Evolutionary conservation across 108 stramenopile species (phyloP).

Genomic region (Asterionellopsis glacialis): DNA sequence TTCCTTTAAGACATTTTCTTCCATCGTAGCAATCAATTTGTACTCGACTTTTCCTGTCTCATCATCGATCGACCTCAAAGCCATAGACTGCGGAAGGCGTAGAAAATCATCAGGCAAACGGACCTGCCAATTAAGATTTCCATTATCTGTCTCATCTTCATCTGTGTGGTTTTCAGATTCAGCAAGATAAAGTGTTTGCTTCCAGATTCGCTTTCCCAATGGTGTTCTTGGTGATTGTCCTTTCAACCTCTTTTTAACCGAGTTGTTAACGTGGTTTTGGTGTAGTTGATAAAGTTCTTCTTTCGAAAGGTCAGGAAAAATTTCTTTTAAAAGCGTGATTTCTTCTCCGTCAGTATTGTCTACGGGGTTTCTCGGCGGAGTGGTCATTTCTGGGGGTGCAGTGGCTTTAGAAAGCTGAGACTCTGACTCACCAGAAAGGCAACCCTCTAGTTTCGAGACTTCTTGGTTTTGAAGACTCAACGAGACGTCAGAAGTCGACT

Average conservation of each 20-base stretch:
- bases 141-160: constrained; percentile 1
- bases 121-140: neutral
- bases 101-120: constrained; percentile 38
- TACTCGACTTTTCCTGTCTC: constrained; percentile 6
- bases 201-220: constrained; percentile 5
- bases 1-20: constrained; percentile 24
- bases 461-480: too few relatives aligned
- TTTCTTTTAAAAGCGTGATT: constrained; percentile 34
- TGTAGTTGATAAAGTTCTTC: constrained; percentile 27
- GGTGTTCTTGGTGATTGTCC: neutral
- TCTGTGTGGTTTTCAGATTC: neutral
- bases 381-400: too few relatives aligned
- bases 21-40: constrained; percentile 20
- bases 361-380: too few relatives aligned
- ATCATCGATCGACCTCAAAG: constrained; percentile 19
- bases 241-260: neutral
- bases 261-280: constrained; percentile 8
- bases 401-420: too few relatives aligned
- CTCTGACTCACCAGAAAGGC: too few relatives aligned
- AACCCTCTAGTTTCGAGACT: too few relatives aligned
- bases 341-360: constrained; percentile 9
- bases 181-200: neutral
- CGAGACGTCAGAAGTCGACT: too few relatives aligned
- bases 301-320: constrained; percentile 36
- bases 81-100: constrained; percentile 24